Conservation (phyloP, 1,284 basidiomycete genomes). For the Phylloporus gajari region DNA sequence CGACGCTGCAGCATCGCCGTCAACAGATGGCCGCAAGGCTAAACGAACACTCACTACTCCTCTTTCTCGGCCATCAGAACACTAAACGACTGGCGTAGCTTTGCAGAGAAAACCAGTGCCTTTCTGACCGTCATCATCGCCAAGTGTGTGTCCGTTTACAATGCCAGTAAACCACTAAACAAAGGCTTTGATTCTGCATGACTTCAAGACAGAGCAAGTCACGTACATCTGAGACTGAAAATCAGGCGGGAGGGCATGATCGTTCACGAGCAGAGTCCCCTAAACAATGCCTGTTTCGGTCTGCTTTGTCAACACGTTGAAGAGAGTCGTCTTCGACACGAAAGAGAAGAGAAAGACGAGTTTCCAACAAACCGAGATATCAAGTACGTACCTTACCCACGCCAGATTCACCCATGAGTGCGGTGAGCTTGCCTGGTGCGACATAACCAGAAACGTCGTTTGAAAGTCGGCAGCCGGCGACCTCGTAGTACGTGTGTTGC, state of each 20-base stretch:
- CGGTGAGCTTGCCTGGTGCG: constrained; percentile 81
- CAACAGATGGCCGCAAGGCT: neutral
- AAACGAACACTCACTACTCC: constrained; percentile 64
- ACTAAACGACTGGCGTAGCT: constrained; percentile 78
- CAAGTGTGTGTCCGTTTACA: constrained; percentile 84
- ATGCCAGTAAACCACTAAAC: constrained; percentile 63
- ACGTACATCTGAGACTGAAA: constrained; percentile 77
- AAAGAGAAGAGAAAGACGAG: constrained; percentile 32
- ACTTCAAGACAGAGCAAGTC: neutral
- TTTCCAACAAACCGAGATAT: neutral
- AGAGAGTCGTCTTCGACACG: constrained; percentile 70
- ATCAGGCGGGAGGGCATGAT: constrained; percentile 72
- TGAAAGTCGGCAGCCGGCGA: constrained; percentile 70
- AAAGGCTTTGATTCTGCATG: neutral
- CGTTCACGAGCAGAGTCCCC: constrained; percentile 85
- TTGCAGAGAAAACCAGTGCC: constrained; percentile 84
- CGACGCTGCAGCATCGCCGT: constrained; percentile 59
- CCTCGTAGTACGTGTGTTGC: constrained; percentile 70
- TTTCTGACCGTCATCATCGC: constrained; percentile 83
- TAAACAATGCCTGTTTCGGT: constrained; percentile 83
- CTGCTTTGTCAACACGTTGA: constrained; percentile 87
- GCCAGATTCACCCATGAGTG: constrained; percentile 85
- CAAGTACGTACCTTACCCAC: constrained; percentile 69
- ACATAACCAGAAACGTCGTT: constrained; percentile 88
- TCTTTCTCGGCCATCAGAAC: constrained; percentile 80